Evolutionary conservation across 2,329 filamentous ascomycete species (phyloP).

Genomic region (Parascedosporium putredinis): DNA sequence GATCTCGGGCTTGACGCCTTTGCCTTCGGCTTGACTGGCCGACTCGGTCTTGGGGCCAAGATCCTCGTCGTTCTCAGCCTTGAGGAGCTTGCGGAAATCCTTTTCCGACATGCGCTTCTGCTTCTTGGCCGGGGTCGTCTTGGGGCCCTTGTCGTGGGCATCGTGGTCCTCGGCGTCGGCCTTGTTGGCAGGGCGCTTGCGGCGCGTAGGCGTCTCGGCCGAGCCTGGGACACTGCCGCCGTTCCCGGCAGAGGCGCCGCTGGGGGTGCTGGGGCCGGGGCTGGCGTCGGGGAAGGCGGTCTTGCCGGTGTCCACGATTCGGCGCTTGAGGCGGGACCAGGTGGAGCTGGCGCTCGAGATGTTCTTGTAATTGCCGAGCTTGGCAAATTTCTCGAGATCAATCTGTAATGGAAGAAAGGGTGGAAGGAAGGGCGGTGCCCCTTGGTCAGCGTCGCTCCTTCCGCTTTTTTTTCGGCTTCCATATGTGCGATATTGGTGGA

Average conservation of each 20-base stretch:
- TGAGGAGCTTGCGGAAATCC: too few relatives aligned
- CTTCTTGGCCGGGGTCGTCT: neutral
- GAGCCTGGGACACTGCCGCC: neutral
- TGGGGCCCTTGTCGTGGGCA: neutral
- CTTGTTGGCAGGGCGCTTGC: neutral
- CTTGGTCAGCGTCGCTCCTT: neutral
- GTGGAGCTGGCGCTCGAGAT: neutral
- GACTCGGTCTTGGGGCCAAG: too few relatives aligned
- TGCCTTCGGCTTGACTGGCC: too few relatives aligned
- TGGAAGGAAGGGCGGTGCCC: too few relatives aligned
- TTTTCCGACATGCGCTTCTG: neutral
- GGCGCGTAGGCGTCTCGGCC: neutral
- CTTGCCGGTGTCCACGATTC: neutral
- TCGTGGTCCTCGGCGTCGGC: neutral
- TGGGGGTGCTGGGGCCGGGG: neutral
- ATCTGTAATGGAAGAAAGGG: too few relatives aligned
- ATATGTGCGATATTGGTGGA: neutral
- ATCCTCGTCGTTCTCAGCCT: too few relatives aligned
- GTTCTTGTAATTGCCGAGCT: constrained; percentile 1
- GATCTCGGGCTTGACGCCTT: too few relatives aligned
- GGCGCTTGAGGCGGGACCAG: constrained; percentile 6
- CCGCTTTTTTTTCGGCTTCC: too few relatives aligned
- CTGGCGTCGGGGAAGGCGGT: neutral
- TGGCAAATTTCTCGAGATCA: constrained; percentile 2
- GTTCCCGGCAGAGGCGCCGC: neutral